Evolutionary conservation across 2,329 filamentous ascomycete species (phyloP), one percentile per base, ranked within the genome.

Genomic region (Ilyonectria sp.): DNA sequence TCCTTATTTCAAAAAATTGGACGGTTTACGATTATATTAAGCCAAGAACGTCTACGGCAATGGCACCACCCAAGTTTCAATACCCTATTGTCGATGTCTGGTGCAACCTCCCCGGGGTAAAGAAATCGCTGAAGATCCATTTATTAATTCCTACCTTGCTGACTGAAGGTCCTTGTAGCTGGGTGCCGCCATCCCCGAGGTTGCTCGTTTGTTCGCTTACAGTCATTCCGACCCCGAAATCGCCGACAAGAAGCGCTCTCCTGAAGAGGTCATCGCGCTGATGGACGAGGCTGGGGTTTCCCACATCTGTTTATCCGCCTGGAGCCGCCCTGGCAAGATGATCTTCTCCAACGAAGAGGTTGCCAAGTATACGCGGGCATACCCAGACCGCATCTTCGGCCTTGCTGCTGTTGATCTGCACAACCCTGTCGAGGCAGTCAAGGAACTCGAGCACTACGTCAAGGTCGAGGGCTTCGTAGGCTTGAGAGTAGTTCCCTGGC

Each of bases 221-320:
- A 69, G 63, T 49, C 67, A 67, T 54, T 35, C 67, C 2, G 63
- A 69, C 31, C 55, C 55, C 15, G 50, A 43, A n/a, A 37, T 63
- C 2, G 52, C 43, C n/a, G 29, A 35, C 33, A 35, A 58, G 23
- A 60, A 57, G 37, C 33, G 23, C 4, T 40, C 60, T 6, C 67
- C 67, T 8, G 44, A 56, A 23, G 67, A 69, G 19, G 6, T 69
- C 13, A 62, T 67, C 26, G 57, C 64, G 4, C 15, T 64, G 29
- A 69, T 69, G 64, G 60, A 63, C 40, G 60, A 67, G 15, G 68
- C 64, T 17, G 68, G 64, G 10, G 60, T 69, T 29, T 59, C 44
- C 9, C 64, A 67, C 26, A 67, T 67, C 31, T 67, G 57, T 23
- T 63, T 69, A 44, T 44, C 68, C 6, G 63, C 67, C 2, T 69